Base-by-base conservation (phyloP, 2,329 filamentous ascomycete genomes). In the Talaromyces sp. region DNA sequence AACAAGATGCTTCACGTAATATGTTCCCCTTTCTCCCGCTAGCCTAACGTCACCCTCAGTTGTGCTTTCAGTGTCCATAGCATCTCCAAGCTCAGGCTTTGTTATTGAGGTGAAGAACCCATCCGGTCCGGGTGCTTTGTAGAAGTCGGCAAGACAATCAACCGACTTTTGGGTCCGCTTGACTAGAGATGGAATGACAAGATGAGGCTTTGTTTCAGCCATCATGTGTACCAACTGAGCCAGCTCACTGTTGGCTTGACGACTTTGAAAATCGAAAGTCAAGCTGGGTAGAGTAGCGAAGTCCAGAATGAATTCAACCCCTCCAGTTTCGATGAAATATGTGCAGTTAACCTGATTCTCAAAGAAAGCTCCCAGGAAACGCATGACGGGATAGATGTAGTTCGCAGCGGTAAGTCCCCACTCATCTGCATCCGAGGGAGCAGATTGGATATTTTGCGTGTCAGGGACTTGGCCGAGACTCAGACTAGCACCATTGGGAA, bases 281-380 rank as follows among this genome's bases (percentile, higher is more conserved):
- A 97, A 80, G 69, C 90, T 92, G 5, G 91, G 88, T 31, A 92
- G 84, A 56, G 89, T 89, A 40, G 88, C 88, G 57, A 97, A 84
- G 68, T 97, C 91, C 56, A 99, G 79, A 19, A 97, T 79, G 53
- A 88, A 80, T 70, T 97, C 91, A 22, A 93, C 85, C 6, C 91
- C 94, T 58, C 91, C 90, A 52, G 83, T 82, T 56, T 89, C 84
- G 62, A 94, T 85, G 67, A 97, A 93, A 22, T 83, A 81, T 17
- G 80, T 77, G 71, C 89, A 92, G 65, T 95, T 81, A 35, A 80
- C 80, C 58, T 83, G 80, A 67, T 95, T 96, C 62, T 84, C 82
- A 60, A 94, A 84, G 69, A 94, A 93, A 1, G 88, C 84, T 39
- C 80, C 77, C 46, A 99, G 75, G 70, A 99, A 99, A 52, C 84